Evolutionary conservation across 345 rosid species (phyloP).

Genomic region (Atalantia buxifolia): DNA sequence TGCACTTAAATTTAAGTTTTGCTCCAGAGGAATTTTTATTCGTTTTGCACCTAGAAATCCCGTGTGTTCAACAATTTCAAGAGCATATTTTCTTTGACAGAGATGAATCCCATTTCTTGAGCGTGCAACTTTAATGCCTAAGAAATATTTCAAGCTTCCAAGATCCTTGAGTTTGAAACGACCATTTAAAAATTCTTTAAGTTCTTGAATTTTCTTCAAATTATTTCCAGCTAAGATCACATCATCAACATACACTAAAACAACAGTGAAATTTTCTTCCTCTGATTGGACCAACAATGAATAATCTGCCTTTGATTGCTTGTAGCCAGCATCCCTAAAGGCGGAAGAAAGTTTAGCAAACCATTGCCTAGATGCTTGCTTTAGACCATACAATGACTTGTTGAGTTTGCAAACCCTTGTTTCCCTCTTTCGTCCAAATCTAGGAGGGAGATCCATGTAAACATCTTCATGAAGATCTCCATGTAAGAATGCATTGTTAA

Average conservation of each 20-base stretch:
- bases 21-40: not conserved
- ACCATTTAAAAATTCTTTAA: not conserved
- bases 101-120: too few species aligned
- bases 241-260: not conserved
- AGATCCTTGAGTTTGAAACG: not conserved
- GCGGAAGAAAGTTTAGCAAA: not conserved
- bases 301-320: not conserved
- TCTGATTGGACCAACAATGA: too few species aligned
- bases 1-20: not conserved
- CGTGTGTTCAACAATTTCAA: not conserved
- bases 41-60: not conserved
- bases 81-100: not conserved
- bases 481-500: constrained; percentile 4
- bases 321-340: not conserved
- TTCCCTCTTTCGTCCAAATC: not conserved
- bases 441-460: not conserved
- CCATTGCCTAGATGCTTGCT: not conserved
- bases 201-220: not conserved
- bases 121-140: not conserved
- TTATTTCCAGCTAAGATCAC: not conserved
- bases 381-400: not conserved
- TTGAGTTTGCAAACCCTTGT: not conserved
- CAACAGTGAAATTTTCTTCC: not conserved
- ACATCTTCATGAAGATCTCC: not conserved
- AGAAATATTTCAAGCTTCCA: not conserved